Base-by-base conservation (phyloP, 805 yeast genomes). In the Hanseniaspora guilliermondii region DNA sequence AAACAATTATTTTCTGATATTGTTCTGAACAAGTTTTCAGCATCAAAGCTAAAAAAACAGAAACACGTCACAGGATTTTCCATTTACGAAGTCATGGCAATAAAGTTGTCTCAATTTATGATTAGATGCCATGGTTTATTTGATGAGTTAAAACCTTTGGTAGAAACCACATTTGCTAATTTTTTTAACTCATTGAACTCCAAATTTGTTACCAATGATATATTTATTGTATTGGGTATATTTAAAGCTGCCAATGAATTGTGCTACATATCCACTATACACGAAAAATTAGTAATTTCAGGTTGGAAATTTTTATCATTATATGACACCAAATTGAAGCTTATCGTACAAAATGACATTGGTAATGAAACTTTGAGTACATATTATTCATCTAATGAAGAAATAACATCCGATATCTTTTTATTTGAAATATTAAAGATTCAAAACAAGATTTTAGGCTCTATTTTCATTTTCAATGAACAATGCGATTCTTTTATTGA, bases 1-100 rank as follows among this genome's bases (percentile, higher is more conserved):
- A 64, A 65, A 40, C 84, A 78, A 60, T 65, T 68, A 47, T 77
- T 79, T 58, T 69, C 75, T 17, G 71, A 68, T 17, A 60, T 60
- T 16, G 48, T 67, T 61, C 44, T 66, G 60, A 56, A 68, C 63
- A 47, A 62, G 66, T 57, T 44, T 30, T 39, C 47, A 12, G 41
- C 44, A 14, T 68, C 64, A 48, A 69, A 64, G 33, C 21, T 36
- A 12, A 32, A 37, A 8, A 42, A n/a, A 3, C 47, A 60, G 66
- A 56, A 67, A 57, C 8, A 12, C 14, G 11, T 25, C 4, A 56
- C 66, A 58, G 55, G 70, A 48, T 62, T 60, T 48, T 61, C 73
- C 32, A 75, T 76, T 5, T 69, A 71, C 64, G 75, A 72, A 56
- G 52, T 67, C 17, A 58, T 72, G 44, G 70, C 75, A 9, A 61